Percentiles rank a stretch among this genome's conserved stretches.
Evolutionary conservation across 257 asterid genomes (phyloP).

Genomic region (Rehmannia glutinosa): DNA sequence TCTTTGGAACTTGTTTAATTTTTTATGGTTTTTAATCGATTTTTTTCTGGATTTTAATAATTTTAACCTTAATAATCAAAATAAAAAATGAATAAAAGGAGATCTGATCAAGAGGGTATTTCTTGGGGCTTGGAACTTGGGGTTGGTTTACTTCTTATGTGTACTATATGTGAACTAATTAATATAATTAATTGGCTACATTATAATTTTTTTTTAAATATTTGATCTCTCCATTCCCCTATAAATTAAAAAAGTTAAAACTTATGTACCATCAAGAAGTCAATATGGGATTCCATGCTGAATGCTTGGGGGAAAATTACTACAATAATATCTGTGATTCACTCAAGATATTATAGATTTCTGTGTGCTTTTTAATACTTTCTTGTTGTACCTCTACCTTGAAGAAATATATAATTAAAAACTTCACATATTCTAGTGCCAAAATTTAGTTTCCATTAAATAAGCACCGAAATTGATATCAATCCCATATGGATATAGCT

Average conservation of each 20-base stretch:
- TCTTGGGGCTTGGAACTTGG: constrained; percentile 1
- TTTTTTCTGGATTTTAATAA: background rate
- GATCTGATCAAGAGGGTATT: background rate
- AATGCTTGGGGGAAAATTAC: constrained; percentile 7
- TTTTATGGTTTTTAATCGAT: background rate
- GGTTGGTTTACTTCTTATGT: background rate
- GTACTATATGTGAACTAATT: background rate
- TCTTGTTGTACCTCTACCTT: background rate
- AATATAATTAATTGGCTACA: background rate
- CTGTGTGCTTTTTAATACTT: constrained; percentile 11
- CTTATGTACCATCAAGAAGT: constrained; percentile 1
- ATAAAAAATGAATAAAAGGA: background rate
- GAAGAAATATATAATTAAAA: constrained; percentile 8
- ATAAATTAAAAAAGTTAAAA: background rate
- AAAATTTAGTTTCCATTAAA: background rate
- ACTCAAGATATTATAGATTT: constrained; percentile 32
- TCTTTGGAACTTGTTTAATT: constrained; percentile 36
- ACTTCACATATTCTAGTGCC: background rate
- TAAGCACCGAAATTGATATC: background rate
- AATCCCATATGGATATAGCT: too few species aligned
- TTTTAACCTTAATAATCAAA: background rate
- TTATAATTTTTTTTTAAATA: background rate
- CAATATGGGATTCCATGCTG: constrained; percentile 18
- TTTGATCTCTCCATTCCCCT: background rate
- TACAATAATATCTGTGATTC: constrained; percentile 12